Base-by-base conservation (phyloP, 192 early-diverging fungal genomes). In the Entophlyctis luteolus region DNA sequence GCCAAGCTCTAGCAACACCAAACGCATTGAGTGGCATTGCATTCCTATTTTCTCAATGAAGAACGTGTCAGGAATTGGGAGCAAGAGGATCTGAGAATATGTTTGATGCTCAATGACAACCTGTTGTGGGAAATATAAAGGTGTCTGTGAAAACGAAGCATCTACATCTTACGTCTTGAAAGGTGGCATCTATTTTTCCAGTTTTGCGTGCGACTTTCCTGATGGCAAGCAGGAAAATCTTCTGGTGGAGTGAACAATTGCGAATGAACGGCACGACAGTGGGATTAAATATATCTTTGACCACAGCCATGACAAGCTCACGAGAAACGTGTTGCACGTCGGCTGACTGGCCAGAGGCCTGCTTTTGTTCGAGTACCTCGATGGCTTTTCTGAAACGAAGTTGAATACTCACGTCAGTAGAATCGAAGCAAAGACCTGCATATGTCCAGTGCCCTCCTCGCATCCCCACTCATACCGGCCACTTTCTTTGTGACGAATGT, bases 401-500 rank as follows among this genome's bases (percentile, higher is more conserved):
- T n/a, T n/a, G n/a, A n/a, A n/a, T n/a, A n/a, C n/a, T n/a, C n/a
- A n/a, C n/a, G n/a, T n/a, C n/a, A n/a, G n/a, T n/a, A 34, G 10
- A 63, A 23, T 12, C 27, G 34, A 50, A 62, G 70, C 37, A 68
- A 54, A 16, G 68, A 90, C 88, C 89, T 80, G 75, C 94, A 98
- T 42, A 99, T 93, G 73, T 97, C 96, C 36, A 99, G 79, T 1
- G 93, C 93, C 16, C 95, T 79, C 32, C 97, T 81, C 22, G 97
- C 97, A 76, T 99, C 97, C 3, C 95, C 95, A 52, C 87, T 89
- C n/a, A 99, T 91, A 0, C 94, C 88, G 28, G 92, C 90, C 3
- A 99, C 92, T 77, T 97, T 98, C 46, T 95, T 83, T 3, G 95
- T 90, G n/a, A 91, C 92, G 75, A 96, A 89, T 73, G 93, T 91